Evolutionary conservation across 441 rosid genomes (phyloP), one percentile per base, ranked within the genome.

Genomic region (Omphalea diandra): DNA sequence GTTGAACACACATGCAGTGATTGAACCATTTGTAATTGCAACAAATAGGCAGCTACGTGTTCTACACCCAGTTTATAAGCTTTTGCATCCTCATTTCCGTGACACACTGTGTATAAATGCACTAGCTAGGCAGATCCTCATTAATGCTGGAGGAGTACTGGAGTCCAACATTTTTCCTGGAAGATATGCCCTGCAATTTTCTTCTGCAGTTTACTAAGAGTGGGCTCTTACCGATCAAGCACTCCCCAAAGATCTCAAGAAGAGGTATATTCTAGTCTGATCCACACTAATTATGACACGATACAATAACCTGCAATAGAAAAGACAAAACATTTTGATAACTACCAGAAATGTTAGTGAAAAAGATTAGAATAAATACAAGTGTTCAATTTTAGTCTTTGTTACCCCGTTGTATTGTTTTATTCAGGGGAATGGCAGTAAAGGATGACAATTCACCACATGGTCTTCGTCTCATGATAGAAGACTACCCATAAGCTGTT

Each of bases 51-150:
- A 83, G 52, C 84, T 91, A 52, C 89, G 97, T 18, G 91, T 70
- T 61, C 86, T 92, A 66, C 98, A 90, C 74, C 97, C 95, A 0
- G 87, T 93, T 62, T 59, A 83, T 60, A 88, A 90, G 81, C 97
- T 93, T 68, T 77, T 93, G 11, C 79, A 87, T 29, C 98, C 98
- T 66, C 98, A 93, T 68, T 87, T 85, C 75, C 91, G 90, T 0
- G 93, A 93, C 80, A 93, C 98, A 0, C 83, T 93, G 91, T 85
- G 84, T 56, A 93, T 93, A 70, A 93, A 90, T 44, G 98, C 96
- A 15, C 82, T 90, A 4, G 97, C 85, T 9, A 81, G 98, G 71
- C 88, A 86, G 79, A 73, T 78, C 47, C 69, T 93, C 41, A 90
- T 90, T 50, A 87, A 88, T 69, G 97, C 86, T 35, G 93, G 91